Conservation (phyloP, 768 basidiomycete genomes). For the Pisolithus microcarpus region DNA sequence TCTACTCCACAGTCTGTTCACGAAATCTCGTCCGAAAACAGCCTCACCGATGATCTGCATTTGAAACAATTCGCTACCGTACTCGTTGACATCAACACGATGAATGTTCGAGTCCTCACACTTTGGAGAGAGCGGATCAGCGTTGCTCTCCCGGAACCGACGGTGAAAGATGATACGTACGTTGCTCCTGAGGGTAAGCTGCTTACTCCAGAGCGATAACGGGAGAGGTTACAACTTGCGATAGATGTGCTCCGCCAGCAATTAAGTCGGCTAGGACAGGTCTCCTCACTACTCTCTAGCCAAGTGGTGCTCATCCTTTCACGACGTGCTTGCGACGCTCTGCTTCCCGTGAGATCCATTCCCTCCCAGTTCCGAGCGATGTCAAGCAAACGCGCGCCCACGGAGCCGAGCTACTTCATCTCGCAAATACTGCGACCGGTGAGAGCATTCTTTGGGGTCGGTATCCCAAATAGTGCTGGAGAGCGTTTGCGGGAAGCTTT, state of each 20-base stretch:
- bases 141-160: slow-evolving; percentile 47
- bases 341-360: slow-evolving; percentile 80
- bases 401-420: slow-evolving; percentile 84
- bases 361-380: slow-evolving; percentile 86
- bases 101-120: slow-evolving; percentile 44
- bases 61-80: slow-evolving; percentile 60
- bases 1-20: slow-evolving; percentile 44
- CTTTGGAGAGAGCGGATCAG: slow-evolving; percentile 69
- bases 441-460: slow-evolving; percentile 62
- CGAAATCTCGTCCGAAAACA: slow-evolving; percentile 49
- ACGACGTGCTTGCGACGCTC: slow-evolving; percentile 76
- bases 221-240: not conserved
- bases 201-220: not conserved
- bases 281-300: slow-evolving; percentile 52
- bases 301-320: slow-evolving; percentile 68
- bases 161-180: slow-evolving; percentile 26
- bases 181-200: slow-evolving; percentile 45
- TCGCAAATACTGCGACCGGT: slow-evolving; percentile 73
- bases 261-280: slow-evolving; percentile 39
- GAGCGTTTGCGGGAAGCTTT: slow-evolving; percentile 48
- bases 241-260: slow-evolving; percentile 47
- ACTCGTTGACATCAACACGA: slow-evolving; percentile 57
- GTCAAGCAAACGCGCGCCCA: slow-evolving; percentile 64
- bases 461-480: slow-evolving; percentile 53
- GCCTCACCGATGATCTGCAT: slow-evolving; percentile 54